These are phyloP conservation scores for Oryza longistaminata DNA, from an alignment of 176 grass and related monocot genomes.

Conservation along the genomic window DNA sequence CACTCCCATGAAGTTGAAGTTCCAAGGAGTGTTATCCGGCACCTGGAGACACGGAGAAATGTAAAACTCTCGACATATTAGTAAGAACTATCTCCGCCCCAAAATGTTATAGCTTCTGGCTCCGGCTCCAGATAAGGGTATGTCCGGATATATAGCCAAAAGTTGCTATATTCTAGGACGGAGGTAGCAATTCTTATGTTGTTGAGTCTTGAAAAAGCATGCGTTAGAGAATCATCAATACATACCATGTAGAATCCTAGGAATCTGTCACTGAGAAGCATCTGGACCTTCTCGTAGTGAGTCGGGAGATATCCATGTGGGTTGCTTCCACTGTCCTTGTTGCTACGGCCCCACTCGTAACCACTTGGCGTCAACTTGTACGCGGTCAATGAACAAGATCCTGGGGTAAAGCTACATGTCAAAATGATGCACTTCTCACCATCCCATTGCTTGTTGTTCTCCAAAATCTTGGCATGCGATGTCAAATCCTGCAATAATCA, in stretches of 20 bases:
- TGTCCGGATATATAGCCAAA: too few relatives aligned
- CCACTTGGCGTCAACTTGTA: constrained; percentile 95
- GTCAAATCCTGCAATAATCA: constrained; percentile 77
- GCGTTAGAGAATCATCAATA: neutral
- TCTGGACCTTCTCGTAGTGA: constrained; percentile 99
- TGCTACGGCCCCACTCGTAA: constrained; percentile 92
- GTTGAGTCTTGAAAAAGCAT: neutral
- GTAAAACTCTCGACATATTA: neutral
- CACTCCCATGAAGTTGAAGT: constrained; percentile 99
- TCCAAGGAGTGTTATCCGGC: constrained; percentile 88
- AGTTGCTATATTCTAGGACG: too few relatives aligned
- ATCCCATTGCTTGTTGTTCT: constrained; percentile 97
- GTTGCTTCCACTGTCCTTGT: constrained; percentile 98
- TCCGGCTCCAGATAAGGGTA: too few relatives aligned
- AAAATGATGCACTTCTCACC: constrained; percentile 98
- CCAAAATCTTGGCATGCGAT: constrained; percentile 71
- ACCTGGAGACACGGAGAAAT: constrained; percentile 35
- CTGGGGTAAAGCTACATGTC: constrained; percentile 95
- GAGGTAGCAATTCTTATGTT: neutral
- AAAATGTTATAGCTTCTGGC: too few relatives aligned
- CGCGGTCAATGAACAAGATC: constrained; percentile 93
- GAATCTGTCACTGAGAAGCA: constrained; percentile 97
- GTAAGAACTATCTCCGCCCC: too few relatives aligned
- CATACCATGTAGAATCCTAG: constrained; percentile 98
- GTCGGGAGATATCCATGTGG: constrained; percentile 96